Conservation (phyloP, 2,329 filamentous ascomycete species). For the Colletotrichum tabaci region DNA sequence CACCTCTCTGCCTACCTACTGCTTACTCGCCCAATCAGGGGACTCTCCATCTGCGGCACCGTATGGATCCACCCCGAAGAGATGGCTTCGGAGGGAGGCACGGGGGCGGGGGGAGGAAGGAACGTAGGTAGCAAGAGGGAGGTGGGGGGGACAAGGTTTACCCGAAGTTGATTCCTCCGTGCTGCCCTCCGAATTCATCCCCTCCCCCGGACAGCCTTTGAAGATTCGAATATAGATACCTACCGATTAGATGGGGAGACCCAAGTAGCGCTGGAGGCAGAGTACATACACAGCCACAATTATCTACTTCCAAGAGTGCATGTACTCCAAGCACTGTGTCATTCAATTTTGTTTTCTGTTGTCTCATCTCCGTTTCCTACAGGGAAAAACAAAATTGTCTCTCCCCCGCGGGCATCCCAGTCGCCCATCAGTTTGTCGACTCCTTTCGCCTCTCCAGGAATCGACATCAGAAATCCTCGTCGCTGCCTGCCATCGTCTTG, state of each 20-base stretch:
- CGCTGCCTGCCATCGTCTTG: constrained; percentile 30
- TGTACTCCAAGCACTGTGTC: neutral
- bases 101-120: neutral
- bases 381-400: neutral
- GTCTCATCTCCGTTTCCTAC: constrained; percentile 22
- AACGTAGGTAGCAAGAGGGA: neutral
- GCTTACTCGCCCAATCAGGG: neutral
- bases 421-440: constrained; percentile 13
- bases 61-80: neutral
- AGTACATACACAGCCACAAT: constrained; percentile 13
- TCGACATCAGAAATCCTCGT: constrained; percentile 2
- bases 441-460: constrained; percentile 2
- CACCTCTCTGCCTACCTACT: too few species aligned
- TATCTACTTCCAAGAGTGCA: neutral
- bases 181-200: constrained; percentile 16
- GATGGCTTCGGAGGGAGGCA: constrained; percentile 15
- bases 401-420: neutral
- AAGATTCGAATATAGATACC: neutral
- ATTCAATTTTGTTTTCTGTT: neutral
- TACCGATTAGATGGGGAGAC: neutral
- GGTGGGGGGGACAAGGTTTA: constrained; percentile 27
- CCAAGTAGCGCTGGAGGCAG: neutral
- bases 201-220: neutral
- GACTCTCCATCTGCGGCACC: neutral
- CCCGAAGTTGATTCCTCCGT: constrained; percentile 24